phyloP scores from a whole-genome alignment of 345 rosid genomes.

The Conringia planisiliqua region DNA sequence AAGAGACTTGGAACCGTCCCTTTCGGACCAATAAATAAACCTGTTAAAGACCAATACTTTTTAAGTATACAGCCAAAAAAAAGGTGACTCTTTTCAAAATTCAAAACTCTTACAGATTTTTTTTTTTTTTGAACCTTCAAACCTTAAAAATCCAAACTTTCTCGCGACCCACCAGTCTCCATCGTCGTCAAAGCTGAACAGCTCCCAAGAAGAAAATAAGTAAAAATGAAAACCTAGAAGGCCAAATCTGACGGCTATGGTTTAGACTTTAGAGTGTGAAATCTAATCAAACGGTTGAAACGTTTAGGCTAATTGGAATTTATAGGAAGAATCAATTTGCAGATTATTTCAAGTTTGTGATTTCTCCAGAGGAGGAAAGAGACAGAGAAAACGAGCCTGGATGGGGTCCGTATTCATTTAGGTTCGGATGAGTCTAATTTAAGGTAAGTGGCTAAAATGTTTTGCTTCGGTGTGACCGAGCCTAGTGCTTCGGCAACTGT shows the following conservation, averaged over 20 bases:
- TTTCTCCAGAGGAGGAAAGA: slow-evolving; percentile 12
- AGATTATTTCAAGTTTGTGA: slow-evolving; percentile 20
- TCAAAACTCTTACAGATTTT: neutral
- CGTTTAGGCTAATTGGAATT: neutral
- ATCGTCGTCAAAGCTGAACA: neutral
- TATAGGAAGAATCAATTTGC: slow-evolving; percentile 9
- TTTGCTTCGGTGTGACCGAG: slow-evolving; percentile 18
- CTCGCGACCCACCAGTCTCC: slow-evolving; percentile 23
- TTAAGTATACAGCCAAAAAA: slow-evolving; percentile 3
- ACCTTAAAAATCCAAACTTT: slow-evolving; percentile 24
- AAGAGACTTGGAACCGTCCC: slow-evolving; percentile 7
- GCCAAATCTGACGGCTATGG: neutral
- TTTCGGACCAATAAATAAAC: neutral
- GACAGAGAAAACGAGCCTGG: slow-evolving; percentile 8
- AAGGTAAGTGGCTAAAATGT: neutral
- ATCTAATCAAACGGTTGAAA: neutral
- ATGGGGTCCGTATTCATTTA: neutral
- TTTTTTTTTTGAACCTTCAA: slow-evolving; percentile 6
- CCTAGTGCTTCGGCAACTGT: neutral
- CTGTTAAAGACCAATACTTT: slow-evolving; percentile 3
- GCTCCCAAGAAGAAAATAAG: neutral
- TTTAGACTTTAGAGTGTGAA: neutral
- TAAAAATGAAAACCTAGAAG: neutral
- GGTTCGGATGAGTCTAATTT: slow-evolving; percentile 16
- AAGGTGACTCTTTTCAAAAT: neutral